Evolutionary conservation across 1,139 yeast genomes (phyloP).

Genomic region (Hansenula lynferdii): DNA sequence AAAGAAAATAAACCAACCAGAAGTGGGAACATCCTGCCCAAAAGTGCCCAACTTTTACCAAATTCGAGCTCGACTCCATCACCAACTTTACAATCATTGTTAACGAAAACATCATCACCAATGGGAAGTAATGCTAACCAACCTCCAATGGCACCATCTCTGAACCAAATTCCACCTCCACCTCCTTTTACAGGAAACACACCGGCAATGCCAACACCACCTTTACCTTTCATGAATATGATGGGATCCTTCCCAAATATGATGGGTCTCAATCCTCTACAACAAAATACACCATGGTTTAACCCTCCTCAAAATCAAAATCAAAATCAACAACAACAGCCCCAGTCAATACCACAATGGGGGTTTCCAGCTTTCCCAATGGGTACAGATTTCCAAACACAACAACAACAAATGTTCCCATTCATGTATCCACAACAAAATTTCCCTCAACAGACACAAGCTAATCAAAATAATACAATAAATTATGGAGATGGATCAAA

Average conservation of each 20-base stretch:
- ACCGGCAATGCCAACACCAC: neutral
- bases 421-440: neutral
- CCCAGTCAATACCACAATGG: too few relatives aligned
- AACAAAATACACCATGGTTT: too few relatives aligned
- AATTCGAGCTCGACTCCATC: neutral
- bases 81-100: neutral
- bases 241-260: neutral
- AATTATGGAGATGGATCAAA: neutral
- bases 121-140: neutral
- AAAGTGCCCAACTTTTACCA: neutral
- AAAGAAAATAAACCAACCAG: too few relatives aligned
- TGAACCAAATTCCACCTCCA: neutral
- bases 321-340: too few relatives aligned
- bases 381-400: neutral
- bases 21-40: too few relatives aligned
- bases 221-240: too few relatives aligned
- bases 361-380: neutral
- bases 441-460: neutral
- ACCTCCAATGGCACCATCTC: neutral
- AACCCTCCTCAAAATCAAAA: too few relatives aligned
- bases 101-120: neutral
- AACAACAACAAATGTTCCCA: neutral
- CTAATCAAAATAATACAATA: neutral
- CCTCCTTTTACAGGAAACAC: neutral
- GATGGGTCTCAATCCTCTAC: too few relatives aligned